Evolutionary conservation across 2,329 filamentous ascomycete genomes (phyloP), one percentile per base, ranked within the genome.

Genomic region (Cadophora luteo-olivacea): DNA sequence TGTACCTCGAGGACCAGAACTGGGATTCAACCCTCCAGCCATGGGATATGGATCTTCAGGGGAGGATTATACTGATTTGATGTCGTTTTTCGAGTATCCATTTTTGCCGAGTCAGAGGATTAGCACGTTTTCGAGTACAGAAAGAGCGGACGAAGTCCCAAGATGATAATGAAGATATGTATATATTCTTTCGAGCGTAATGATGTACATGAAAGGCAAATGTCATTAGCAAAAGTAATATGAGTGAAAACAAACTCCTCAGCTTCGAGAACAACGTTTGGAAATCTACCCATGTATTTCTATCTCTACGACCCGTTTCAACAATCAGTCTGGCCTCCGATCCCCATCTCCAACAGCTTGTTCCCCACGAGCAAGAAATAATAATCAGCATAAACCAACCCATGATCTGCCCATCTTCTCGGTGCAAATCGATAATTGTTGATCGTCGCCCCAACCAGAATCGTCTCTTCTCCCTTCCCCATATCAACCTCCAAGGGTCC

Each of bases 371-470:
- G 2, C 41, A 45, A 19, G 14, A 45, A 45, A 19, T 16, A 45
- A 45, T 16, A 45, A 45, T 45, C 41, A 11, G 41, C 41, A 45
- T 45, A 45, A 5, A 45, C 16, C 41, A 45, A 19, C 41, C 41
- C 41, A 45, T 45, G 41, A 19, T 45, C 41, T 14, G 41, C 41
- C 41, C 16, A 45, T 14, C 41, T 45, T 14, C 41, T 45, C 41
- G 41, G 41, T 6, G 41, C 41, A 45, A 45, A 45, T 19, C 16
- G 14, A 45, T 45, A 82, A 70, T 83, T 82, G 65, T 84, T 84
- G 12, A 83, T 82, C 1, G 83, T 84, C 4, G 82, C 80, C 62
- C 83, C 81, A 14, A 78, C 75, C 8, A 86, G 69, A 22, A 86
- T 84, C 7, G 80, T 82, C 64, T 84, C 83, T 5, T 38, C 58